A percentile compares a stretch with the other conserved stretches of the same genome.
These are phyloP conservation scores for Penicilliopsis zonata DNA, from an alignment of 495 filamentous ascomycete species.

Conservation along the genomic window DNA sequence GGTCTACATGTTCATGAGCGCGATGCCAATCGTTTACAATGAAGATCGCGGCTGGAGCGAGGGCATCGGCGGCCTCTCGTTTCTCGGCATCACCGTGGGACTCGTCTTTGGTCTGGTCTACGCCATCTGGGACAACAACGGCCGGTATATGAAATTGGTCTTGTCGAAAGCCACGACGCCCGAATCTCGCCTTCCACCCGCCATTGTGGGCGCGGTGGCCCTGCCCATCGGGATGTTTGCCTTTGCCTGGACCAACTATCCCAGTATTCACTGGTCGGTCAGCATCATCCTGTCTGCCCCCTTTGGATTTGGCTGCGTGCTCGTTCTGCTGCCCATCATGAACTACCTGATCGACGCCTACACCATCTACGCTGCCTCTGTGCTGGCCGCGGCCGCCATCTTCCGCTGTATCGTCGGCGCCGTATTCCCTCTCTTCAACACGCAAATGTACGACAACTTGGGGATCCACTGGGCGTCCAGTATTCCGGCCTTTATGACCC, in stretches of 20 bases:
- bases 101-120: constrained; percentile 9
- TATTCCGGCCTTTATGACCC: constrained; percentile 51
- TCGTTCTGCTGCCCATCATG: constrained; percentile 19
- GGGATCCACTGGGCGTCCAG: constrained; percentile 58
- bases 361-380: constrained; percentile 50
- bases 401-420: constrained; percentile 55
- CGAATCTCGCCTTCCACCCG: constrained; percentile 15
- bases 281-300: constrained; percentile 31
- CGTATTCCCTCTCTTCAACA: constrained; percentile 56
- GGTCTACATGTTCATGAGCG: constrained; percentile 60
- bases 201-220: constrained; percentile 36
- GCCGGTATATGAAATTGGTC: constrained; percentile 7
- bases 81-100: constrained; percentile 56
- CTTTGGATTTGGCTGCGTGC: constrained; percentile 34
- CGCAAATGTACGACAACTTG: constrained; percentile 51
- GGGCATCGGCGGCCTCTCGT: constrained; percentile 51
- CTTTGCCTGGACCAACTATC: constrained; percentile 48
- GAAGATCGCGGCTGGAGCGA: constrained; percentile 52
- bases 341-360: constrained; percentile 56
- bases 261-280: constrained; percentile 40
- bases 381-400: constrained; percentile 51
- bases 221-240: constrained; percentile 44
- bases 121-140: constrained; percentile 5
- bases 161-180: constrained; percentile 5
- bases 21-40: constrained; percentile 54